Evolutionary conservation across 2,329 filamentous ascomycete species (phyloP).

Genomic region (Trichoderma koningiopsis): DNA sequence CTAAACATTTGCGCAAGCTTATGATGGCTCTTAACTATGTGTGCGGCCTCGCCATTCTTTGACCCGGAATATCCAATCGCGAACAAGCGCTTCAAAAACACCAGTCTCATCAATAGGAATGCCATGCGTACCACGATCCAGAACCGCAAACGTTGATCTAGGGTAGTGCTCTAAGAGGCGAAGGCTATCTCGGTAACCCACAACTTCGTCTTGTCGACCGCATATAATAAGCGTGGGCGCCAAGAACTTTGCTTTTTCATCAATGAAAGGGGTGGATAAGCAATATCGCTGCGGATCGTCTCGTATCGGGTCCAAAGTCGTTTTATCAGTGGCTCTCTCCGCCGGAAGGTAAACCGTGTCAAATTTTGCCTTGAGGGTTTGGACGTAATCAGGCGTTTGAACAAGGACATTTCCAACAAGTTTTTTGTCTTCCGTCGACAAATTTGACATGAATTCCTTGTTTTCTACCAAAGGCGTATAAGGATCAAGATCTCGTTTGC

Average conservation of each 20-base stretch:
- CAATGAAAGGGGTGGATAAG: slow-evolving; percentile 13
- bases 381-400: slow-evolving; percentile 24
- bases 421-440: slow-evolving; percentile 10
- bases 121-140: slow-evolving; percentile 26
- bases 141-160: slow-evolving; percentile 23
- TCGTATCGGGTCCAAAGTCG: slow-evolving; percentile 13
- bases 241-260: slow-evolving; percentile 7
- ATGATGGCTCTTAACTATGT: not conserved
- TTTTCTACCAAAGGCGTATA: slow-evolving; percentile 19
- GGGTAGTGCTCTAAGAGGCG: slow-evolving; percentile 26
- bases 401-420: slow-evolving; percentile 24
- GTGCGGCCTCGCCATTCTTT: slow-evolving; percentile 24
- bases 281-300: slow-evolving; percentile 22
- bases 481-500: slow-evolving; percentile 23
- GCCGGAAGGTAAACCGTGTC: slow-evolving; percentile 14
- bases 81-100: slow-evolving; percentile 26
- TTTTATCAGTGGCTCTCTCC: not conserved
- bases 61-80: slow-evolving; percentile 25
- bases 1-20: slow-evolving; percentile 1
- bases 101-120: slow-evolving; percentile 26
- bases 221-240: slow-evolving; percentile 26
- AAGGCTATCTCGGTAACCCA: slow-evolving; percentile 26
- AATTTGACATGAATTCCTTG: slow-evolving; percentile 11
- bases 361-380: slow-evolving; percentile 16
- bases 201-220: slow-evolving; percentile 23